Evolutionary conservation across 2,329 filamentous ascomycete species (phyloP), one percentile per base, ranked within the genome.

Genomic region (Pseudocercospora cruenta): DNA sequence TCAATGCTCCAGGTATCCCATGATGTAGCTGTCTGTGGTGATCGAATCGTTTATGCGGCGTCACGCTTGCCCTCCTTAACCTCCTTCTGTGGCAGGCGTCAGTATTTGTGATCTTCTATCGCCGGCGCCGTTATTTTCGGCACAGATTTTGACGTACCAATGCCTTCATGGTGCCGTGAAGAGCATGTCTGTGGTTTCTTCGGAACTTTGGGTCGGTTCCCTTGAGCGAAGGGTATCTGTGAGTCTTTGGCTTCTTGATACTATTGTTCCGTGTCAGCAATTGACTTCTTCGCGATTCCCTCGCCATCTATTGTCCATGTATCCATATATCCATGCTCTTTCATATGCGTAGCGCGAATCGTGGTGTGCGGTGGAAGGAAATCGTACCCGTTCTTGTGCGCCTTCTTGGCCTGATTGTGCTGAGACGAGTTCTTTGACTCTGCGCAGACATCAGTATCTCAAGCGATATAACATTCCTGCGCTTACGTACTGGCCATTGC

Each of bases 401-500:
- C 94, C 92, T 99, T 99, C 88, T 91, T 91, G 83, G 88, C 89
- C 90, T 95, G 91, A 87, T 97, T 97, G 87, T 97, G 93, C 89
- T 98, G 94, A 80, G 94, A 97, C 86, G 93, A 96, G 91, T 98
- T 98, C 93, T 98, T 98, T 80, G 95, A 98, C 89, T 98, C 94
- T 97, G 82, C 66, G 65, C 61, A 63, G 26, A 28, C 53, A 67
- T 73, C 64, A 73, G 70, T 66, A 65, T 51, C 53, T 24, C n/a
- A 24, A 14, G 36, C 14, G 26, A 21, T 31, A 9, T n/a, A 12
- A 2, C n/a, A 28, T 55, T 43, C 43, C 26, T n/a, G 16, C 21
- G 43, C 60, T 12, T 19, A 89, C 88, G 71, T 88, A 90, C 88
- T 90, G 85, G 88, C 88, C 88, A 90, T 90, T 84, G 85, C 84